Percentiles rank a stretch among this genome's conserved stretches.
These are phyloP conservation scores for Candolleomyces efflorescens DNA, from an alignment of 768 basidiomycete genomes.

Conservation along the genomic window DNA sequence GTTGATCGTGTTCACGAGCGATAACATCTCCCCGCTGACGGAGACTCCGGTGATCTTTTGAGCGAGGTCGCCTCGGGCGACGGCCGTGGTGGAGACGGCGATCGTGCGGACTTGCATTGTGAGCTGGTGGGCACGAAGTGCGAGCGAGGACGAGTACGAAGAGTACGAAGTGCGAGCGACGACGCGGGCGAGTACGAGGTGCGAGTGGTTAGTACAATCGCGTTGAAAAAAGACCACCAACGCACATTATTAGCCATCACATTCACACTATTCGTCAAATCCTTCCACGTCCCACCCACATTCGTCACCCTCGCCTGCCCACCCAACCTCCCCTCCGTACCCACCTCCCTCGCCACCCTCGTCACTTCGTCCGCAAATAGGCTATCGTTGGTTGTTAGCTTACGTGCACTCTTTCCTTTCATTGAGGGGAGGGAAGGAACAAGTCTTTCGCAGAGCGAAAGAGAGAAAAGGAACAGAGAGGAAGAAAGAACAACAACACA, in stretches of 20 bases:
- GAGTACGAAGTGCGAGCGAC: too few species aligned
- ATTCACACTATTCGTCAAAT: conserved; percentile 93
- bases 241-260: conserved; percentile 88
- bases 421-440: too few species aligned
- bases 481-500: too few species aligned
- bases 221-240: too few species aligned
- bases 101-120: conserved; percentile 93
- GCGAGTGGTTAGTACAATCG: too few species aligned
- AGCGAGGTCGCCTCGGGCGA: conserved; percentile 89
- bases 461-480: too few species aligned
- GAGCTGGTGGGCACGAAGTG: conserved; percentile 50
- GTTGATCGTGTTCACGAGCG: conserved; percentile 96
- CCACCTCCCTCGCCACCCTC: conserved; percentile 93
- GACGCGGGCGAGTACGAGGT: too few species aligned
- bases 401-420: too few species aligned
- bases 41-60: conserved; percentile 91
- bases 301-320: conserved; percentile 93
- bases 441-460: too few species aligned
- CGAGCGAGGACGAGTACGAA: background rate
- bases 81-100: conserved; percentile 90
- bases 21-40: conserved; percentile 95
- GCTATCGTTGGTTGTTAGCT: conserved; percentile 45
- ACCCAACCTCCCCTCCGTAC: conserved; percentile 92
- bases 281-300: conserved; percentile 97
- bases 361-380: conserved; percentile 79